A percentile compares a stretch with the other conserved stretches of the same genome.
phyloP scores from a whole-genome alignment of 2,329 filamentous ascomycete species.

The Colletotrichum sansevieriae region DNA sequence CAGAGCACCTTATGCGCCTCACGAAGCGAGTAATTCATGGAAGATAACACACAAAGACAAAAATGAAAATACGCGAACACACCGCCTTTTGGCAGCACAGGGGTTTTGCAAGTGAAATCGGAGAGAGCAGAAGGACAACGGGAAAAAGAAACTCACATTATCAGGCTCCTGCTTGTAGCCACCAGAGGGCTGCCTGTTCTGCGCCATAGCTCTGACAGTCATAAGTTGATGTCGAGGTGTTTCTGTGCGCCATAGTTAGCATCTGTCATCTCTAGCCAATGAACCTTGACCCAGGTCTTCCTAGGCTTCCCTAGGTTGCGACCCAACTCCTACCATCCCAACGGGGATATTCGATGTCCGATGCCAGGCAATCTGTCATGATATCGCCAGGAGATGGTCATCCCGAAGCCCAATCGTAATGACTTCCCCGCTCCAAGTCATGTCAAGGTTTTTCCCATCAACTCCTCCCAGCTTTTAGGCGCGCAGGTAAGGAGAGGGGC shows the following conservation, averaged over 20 bases:
- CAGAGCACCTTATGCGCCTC: conserved; percentile 34
- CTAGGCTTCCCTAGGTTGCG: conserved; percentile 12
- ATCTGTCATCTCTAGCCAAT: conserved; percentile 41
- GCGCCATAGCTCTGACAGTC: conserved; percentile 44
- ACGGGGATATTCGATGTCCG: conserved; percentile 40
- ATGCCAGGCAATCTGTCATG: conserved; percentile 19
- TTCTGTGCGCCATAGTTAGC: conserved; percentile 41
- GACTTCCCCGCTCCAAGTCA: conserved; percentile 31
- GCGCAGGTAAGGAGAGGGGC: neutral
- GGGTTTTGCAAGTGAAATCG: neutral
- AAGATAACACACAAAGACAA: neutral
- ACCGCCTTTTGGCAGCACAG: conserved; percentile 17
- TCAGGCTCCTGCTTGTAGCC: conserved; percentile 49
- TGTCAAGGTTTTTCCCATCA: conserved; percentile 31
- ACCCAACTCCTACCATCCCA: conserved; percentile 27
- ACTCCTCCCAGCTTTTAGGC: conserved; percentile 12
- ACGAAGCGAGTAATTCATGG: conserved; percentile 21
- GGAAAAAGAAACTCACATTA: conserved; percentile 46
- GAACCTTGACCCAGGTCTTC: conserved; percentile 41
- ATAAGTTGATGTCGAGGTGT: conserved; percentile 39
- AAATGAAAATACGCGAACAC: neutral
- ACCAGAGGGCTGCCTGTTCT: conserved; percentile 43
- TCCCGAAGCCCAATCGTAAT: conserved; percentile 25
- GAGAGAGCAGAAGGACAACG: conserved; percentile 19
- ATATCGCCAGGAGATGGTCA: conserved; percentile 19